Percentiles rank a stretch among this genome's conserved stretches.
Evolutionary conservation across 192 early-diverging fungal genomes (phyloP).

Genomic region (Haplosporangium gracile): DNA sequence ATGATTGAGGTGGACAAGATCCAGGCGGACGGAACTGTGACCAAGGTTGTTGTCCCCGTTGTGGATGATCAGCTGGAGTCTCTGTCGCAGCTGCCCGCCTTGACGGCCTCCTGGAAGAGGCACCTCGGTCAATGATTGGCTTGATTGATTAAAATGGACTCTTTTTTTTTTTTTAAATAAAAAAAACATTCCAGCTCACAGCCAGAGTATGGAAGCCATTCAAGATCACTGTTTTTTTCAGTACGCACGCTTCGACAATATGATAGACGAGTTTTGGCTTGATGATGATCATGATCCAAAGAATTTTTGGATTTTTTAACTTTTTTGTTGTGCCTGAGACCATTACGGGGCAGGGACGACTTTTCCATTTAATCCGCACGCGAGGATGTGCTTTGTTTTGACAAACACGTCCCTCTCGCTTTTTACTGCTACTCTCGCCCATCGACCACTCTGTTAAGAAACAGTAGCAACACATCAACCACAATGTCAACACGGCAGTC

Average conservation of each 20-base stretch:
- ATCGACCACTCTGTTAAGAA: neutral
- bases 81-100: slow-evolving; percentile 26
- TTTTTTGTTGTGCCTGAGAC: neutral
- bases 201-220: too few relatives aligned
- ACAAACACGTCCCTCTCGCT: slow-evolving; percentile 10
- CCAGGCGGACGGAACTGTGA: neutral
- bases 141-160: neutral
- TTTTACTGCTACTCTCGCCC: neutral
- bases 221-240: too few relatives aligned
- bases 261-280: too few relatives aligned
- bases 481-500: slow-evolving; percentile 40
- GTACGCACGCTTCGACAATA: too few relatives aligned
- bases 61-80: slow-evolving; percentile 44
- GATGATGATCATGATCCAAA: too few relatives aligned
- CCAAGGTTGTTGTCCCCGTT: slow-evolving; percentile 16
- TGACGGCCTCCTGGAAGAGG: slow-evolving; percentile 26
- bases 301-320: too few relatives aligned
- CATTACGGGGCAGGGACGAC: slow-evolving; percentile 13
- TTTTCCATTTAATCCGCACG: neutral
- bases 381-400: slow-evolving; percentile 10
- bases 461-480: neutral
- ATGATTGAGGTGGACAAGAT: slow-evolving; percentile 14
- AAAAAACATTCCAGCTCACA: neutral
- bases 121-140: neutral
- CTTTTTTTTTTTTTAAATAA: neutral